These are phyloP conservation scores for Epichloe gansuensis DNA, from an alignment of 2,329 filamentous ascomycete genomes.

Conservation along the genomic window DNA sequence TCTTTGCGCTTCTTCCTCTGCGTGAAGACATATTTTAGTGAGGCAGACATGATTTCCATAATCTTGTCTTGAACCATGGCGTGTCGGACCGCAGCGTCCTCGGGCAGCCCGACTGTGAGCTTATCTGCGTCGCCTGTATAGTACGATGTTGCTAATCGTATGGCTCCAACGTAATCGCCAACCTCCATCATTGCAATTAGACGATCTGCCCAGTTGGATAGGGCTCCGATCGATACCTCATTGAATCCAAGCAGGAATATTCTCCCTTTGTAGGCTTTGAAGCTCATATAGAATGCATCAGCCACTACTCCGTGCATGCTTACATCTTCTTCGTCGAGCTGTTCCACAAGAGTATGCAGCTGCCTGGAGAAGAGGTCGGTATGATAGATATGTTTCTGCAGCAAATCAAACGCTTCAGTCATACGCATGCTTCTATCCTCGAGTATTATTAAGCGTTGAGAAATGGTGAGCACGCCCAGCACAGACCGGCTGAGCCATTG, in stretches of 20 bases:
- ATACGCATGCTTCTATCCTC: slow-evolving; percentile 83
- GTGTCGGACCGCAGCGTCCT: slow-evolving; percentile 65
- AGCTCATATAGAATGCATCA: slow-evolving; percentile 97
- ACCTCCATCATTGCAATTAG: slow-evolving; percentile 90
- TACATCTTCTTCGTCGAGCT: slow-evolving; percentile 72
- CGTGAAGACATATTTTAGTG: slow-evolving; percentile 76
- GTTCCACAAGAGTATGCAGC: slow-evolving; percentile 72
- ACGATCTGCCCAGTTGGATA: slow-evolving; percentile 96
- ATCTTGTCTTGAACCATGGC: slow-evolving; percentile 78
- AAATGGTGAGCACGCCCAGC: slow-evolving; percentile 82
- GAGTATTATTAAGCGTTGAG: slow-evolving; percentile 81
- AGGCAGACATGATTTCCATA: slow-evolving; percentile 86
- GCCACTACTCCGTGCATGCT: slow-evolving; percentile 93
- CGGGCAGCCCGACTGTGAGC: slow-evolving; percentile 83
- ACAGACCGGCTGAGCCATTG: slow-evolving; percentile 96
- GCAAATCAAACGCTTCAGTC: slow-evolving; percentile 86
- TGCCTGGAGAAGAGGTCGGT: slow-evolving; percentile 82
- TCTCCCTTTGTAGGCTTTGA: slow-evolving; percentile 87
- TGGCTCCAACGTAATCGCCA: slow-evolving; percentile 89
- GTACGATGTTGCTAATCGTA: slow-evolving; percentile 81
- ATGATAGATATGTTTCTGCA: slow-evolving; percentile 88
- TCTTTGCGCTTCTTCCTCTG: slow-evolving; percentile 41
- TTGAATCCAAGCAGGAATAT: slow-evolving; percentile 90
- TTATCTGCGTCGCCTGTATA: slow-evolving; percentile 88
- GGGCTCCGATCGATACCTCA: slow-evolving; percentile 76